phyloP scores from a whole-genome alignment of 2,329 filamentous ascomycete genomes.

The Orbilia javanica region DNA sequence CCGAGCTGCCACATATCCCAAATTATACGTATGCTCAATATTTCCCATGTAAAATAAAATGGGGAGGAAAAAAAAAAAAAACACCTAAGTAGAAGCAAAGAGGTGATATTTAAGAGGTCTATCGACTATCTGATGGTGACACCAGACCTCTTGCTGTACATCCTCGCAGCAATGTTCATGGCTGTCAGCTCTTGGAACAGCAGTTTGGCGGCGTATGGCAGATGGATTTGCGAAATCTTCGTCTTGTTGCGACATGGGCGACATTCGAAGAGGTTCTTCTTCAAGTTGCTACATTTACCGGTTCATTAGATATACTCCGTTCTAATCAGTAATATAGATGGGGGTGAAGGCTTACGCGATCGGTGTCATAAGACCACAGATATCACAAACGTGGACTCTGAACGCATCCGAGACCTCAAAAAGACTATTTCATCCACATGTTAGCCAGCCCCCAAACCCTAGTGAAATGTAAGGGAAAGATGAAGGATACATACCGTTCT shows the following conservation, averaged over 20 bases:
- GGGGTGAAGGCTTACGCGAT: constrained; percentile 80
- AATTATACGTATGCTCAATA: background rate
- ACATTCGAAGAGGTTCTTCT: constrained; percentile 96
- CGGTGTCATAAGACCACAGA: constrained; percentile 98
- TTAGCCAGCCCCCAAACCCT: background rate
- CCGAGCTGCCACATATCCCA: background rate
- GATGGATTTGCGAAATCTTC: constrained; percentile 96
- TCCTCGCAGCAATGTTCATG: constrained; percentile 97
- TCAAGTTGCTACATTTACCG: constrained; percentile 77
- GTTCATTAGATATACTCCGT: constrained; percentile 62
- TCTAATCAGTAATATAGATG: constrained; percentile 40
- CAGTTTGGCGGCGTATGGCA: constrained; percentile 96
- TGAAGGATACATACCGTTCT: constrained; percentile 71
- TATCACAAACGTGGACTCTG: constrained; percentile 97
- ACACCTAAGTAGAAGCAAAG: background rate
- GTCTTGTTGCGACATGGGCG: constrained; percentile 99
- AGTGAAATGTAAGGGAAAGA: background rate
- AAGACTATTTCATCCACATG: constrained; percentile 68
- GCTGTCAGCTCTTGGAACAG: constrained; percentile 97
- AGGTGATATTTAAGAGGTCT: background rate
- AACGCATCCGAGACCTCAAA: constrained; percentile 99
- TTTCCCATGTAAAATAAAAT: background rate
- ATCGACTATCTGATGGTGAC: constrained; percentile 75
- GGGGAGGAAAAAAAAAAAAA: background rate
- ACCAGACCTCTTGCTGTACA: constrained; percentile 90